phyloP scores from a whole-genome alignment of 768 basidiomycete species.

The Chalciporus pseudorubinellus region DNA sequence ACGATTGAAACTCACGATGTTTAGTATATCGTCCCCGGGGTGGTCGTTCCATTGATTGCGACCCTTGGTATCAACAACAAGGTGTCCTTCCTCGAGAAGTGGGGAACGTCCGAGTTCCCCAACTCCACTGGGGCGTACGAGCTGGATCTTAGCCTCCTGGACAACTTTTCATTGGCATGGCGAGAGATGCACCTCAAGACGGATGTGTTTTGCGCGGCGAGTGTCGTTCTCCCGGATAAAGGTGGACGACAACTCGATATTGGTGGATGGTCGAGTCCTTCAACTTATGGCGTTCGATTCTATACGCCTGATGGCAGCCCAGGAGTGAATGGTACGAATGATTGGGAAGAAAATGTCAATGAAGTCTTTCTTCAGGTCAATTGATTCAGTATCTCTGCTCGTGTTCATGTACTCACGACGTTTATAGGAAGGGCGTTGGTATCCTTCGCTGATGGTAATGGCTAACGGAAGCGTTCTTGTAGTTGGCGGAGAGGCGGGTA shows the following conservation, averaged over 20 bases:
- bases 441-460: constrained; percentile 64
- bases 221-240: constrained; percentile 73
- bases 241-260: constrained; percentile 40
- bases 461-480: constrained; percentile 73
- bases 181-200: constrained; percentile 73
- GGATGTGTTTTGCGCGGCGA: constrained; percentile 79
- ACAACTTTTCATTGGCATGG: constrained; percentile 52
- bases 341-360: constrained; percentile 73
- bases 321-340: constrained; percentile 71
- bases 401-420: background rate
- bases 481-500: constrained; percentile 72
- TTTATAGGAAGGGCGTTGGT: constrained; percentile 63
- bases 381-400: background rate
- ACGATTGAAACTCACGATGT: background rate
- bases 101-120: constrained; percentile 54
- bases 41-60: constrained; percentile 70
- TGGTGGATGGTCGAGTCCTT: constrained; percentile 59
- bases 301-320: constrained; percentile 67
- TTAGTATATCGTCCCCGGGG: constrained; percentile 51
- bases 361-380: constrained; percentile 60
- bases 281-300: constrained; percentile 70
- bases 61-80: constrained; percentile 82
- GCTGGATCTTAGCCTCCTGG: constrained; percentile 58
- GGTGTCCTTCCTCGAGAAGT: constrained; percentile 76
- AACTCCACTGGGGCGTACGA: constrained; percentile 82